phyloP scores from a whole-genome alignment of 768 basidiomycete species.

The Thelephora aurantiotincta region DNA sequence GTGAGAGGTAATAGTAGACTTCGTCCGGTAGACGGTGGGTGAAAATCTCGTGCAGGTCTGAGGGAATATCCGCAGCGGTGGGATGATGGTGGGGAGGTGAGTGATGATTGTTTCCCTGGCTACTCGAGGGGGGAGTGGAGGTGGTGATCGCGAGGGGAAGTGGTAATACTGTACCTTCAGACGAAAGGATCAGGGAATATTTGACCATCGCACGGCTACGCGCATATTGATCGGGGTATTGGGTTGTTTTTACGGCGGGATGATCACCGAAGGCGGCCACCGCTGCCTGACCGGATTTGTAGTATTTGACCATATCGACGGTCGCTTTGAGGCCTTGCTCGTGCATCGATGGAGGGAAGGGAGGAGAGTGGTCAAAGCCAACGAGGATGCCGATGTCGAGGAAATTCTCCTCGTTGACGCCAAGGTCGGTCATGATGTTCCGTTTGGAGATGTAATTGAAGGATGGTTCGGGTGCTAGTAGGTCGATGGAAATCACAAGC shows the following conservation, averaged over 20 bases:
- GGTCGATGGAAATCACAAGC: slow-evolving; percentile 80
- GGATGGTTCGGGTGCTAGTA: slow-evolving; percentile 46
- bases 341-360: slow-evolving; percentile 73
- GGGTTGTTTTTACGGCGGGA: slow-evolving; percentile 63
- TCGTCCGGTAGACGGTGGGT: slow-evolving; percentile 91
- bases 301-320: slow-evolving; percentile 86
- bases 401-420: slow-evolving; percentile 78
- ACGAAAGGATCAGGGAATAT: slow-evolving; percentile 79
- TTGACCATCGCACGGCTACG: slow-evolving; percentile 86
- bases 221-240: slow-evolving; percentile 78
- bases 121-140: slow-evolving; percentile 19
- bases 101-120: slow-evolving; percentile 40
- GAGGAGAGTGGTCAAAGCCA: slow-evolving; percentile 69
- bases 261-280: slow-evolving; percentile 69
- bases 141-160: slow-evolving; percentile 56
- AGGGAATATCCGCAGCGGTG: slow-evolving; percentile 78
- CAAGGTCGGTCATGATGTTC: slow-evolving; percentile 47
- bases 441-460: slow-evolving; percentile 83
- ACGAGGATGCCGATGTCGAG: slow-evolving; percentile 88
- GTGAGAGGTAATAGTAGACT: slow-evolving; percentile 90
- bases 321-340: slow-evolving; percentile 74
- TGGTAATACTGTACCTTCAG: slow-evolving; percentile 72
- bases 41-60: slow-evolving; percentile 89
- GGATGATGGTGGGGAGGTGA: slow-evolving; percentile 33
- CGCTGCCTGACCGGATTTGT: slow-evolving; percentile 78